Percentiles rank a stretch among this genome's conserved stretches.
Evolutionary conservation across 2,329 filamentous ascomycete species (phyloP).

Genomic region (Cytospora paraplurivora): DNA sequence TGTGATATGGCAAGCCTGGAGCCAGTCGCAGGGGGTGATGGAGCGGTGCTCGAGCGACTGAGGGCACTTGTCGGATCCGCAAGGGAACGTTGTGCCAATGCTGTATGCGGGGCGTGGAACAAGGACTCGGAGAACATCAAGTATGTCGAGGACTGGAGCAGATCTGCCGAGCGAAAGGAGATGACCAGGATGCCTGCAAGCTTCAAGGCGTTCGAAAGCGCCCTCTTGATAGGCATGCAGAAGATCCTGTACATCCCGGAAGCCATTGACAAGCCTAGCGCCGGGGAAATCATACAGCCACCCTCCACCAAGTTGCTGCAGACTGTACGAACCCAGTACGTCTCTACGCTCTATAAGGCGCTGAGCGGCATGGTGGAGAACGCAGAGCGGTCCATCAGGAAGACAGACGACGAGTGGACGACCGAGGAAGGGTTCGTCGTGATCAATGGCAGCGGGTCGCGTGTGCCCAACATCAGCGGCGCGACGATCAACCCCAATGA

Average conservation of each 20-base stretch:
- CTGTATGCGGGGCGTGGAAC: slow-evolving; percentile 89
- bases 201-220: slow-evolving; percentile 83
- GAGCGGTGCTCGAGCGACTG: slow-evolving; percentile 68
- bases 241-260: slow-evolving; percentile 94
- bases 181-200: slow-evolving; percentile 87
- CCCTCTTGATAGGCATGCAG: slow-evolving; percentile 83
- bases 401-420: slow-evolving; percentile 64
- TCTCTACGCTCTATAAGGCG: slow-evolving; percentile 90
- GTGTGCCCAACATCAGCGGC: slow-evolving; percentile 41
- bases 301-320: slow-evolving; percentile 86
- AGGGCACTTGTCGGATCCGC: slow-evolving; percentile 74
- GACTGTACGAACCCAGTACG: slow-evolving; percentile 89
- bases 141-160: slow-evolving; percentile 89
- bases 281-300: slow-evolving; percentile 77
- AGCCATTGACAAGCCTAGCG: slow-evolving; percentile 72
- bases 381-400: slow-evolving; percentile 73
- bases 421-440: slow-evolving; percentile 49
- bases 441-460: slow-evolving; percentile 34
- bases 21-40: slow-evolving; percentile 60
- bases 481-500: slow-evolving; percentile 58
- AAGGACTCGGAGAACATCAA: slow-evolving; percentile 92
- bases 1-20: slow-evolving; percentile 80
- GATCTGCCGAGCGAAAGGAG: slow-evolving; percentile 78
- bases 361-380: slow-evolving; percentile 97
- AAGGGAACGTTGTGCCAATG: slow-evolving; percentile 82